Percentiles rank a stretch among this genome's conserved stretches.
These are phyloP conservation scores for Pseudogymnoascus sp. DNA, from an alignment of 2,329 filamentous ascomycete genomes.

Conservation along the genomic window DNA sequence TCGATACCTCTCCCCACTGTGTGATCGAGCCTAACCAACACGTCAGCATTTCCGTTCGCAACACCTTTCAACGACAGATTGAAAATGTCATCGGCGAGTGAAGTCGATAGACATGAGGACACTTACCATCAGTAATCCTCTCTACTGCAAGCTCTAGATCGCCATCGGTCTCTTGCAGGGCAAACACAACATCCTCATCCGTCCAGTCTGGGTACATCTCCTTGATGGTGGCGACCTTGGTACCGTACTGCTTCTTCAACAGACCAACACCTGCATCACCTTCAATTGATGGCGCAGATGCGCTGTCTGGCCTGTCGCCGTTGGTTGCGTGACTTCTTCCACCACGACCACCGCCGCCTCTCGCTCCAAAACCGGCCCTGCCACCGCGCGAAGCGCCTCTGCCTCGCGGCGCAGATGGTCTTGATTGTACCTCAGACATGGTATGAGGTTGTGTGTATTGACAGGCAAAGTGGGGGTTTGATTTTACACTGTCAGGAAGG, in stretches of 20 bases:
- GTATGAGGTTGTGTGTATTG: conserved; percentile 29
- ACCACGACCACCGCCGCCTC: conserved; percentile 55
- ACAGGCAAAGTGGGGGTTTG: conserved; percentile 3
- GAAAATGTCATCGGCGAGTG: not conserved
- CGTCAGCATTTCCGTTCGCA: not conserved
- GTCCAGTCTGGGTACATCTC: conserved; percentile 96
- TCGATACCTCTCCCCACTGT: conserved; percentile 78
- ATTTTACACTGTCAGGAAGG: not conserved
- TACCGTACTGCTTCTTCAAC: conserved; percentile 81
- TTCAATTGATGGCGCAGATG: conserved; percentile 54
- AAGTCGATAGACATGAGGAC: conserved; percentile 11
- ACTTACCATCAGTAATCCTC: conserved; percentile 69
- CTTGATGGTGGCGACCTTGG: conserved; percentile 72
- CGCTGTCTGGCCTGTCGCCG: conserved; percentile 56
- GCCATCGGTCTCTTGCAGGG: conserved; percentile 78
- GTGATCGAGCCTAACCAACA: conserved; percentile 58
- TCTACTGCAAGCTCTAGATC: conserved; percentile 68
- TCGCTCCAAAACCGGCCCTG: conserved; percentile 62
- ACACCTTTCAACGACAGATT: not conserved
- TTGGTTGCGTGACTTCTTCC: conserved; percentile 60
- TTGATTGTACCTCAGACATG: conserved; percentile 93
- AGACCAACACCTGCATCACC: conserved; percentile 87
- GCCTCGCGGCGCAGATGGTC: conserved; percentile 76
- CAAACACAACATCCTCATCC: conserved; percentile 87
- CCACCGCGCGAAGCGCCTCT: conserved; percentile 85